Conservation (phyloP, 2,329 filamentous ascomycete genomes). For the Bisporella sp. region DNA sequence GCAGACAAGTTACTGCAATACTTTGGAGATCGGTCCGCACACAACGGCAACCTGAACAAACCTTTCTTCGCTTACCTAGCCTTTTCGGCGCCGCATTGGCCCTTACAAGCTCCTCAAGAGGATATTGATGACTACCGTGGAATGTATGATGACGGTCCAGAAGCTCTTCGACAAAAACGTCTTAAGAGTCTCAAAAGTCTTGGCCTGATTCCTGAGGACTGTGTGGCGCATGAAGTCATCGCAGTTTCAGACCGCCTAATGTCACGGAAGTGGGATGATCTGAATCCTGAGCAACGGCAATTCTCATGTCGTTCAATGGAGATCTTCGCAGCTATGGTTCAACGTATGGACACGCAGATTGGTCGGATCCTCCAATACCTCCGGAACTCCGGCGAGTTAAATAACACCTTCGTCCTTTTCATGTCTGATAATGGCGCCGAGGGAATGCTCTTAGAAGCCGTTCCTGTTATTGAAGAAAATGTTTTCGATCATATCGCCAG, state of each 20-base stretch:
- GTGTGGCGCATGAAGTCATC: constrained; percentile 16
- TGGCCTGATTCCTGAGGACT: constrained; percentile 21
- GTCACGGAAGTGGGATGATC: constrained; percentile 6
- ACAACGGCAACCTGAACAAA: constrained; percentile 15
- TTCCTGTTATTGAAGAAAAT: constrained; percentile 35
- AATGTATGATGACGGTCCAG: constrained; percentile 53
- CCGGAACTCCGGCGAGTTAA: constrained; percentile 46
- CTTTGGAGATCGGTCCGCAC: constrained; percentile 8
- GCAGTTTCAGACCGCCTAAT: background rate
- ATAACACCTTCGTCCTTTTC: constrained; percentile 59
- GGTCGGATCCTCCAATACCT: constrained; percentile 47
- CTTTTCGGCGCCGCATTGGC: constrained; percentile 48
- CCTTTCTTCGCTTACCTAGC: constrained; percentile 45
- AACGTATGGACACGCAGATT: constrained; percentile 50
- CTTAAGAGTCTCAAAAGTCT: constrained; percentile 48
- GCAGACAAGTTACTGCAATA: constrained; percentile 9
- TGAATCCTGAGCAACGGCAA: constrained; percentile 30
- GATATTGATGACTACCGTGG: constrained; percentile 35
- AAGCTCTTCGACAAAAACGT: constrained; percentile 44
- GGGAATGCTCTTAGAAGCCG: constrained; percentile 50
- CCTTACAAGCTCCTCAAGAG: constrained; percentile 38
- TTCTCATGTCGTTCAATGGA: constrained; percentile 28
- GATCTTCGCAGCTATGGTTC: constrained; percentile 43
- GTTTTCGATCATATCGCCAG: constrained; percentile 35
- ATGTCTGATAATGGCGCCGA: constrained; percentile 58